Percentiles rank a stretch among this genome's conserved stretches.
phyloP scores from a whole-genome alignment of 78 protist genomes.

The Capsaspora owczarzaki region DNA sequence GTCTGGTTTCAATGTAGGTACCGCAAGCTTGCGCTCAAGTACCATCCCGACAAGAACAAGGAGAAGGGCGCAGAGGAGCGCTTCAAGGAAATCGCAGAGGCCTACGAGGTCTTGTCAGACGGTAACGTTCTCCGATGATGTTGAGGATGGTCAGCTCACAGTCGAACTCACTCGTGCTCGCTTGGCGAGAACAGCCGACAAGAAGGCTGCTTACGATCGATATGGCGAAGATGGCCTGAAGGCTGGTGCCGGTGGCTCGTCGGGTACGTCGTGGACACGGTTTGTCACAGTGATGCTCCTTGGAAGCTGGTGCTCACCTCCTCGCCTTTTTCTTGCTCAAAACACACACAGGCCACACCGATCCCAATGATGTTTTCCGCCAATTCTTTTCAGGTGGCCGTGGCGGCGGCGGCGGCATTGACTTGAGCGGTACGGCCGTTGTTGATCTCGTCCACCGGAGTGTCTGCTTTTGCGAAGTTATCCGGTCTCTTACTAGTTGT shows the following conservation, averaged over 20 bases:
- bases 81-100: slow-evolving; percentile 28
- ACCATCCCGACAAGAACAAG: slow-evolving; percentile 28
- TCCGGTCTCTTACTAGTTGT: too few relatives aligned
- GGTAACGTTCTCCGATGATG: too few relatives aligned
- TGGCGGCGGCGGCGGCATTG: not conserved
- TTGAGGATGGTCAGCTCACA: not conserved
- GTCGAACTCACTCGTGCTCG: not conserved
- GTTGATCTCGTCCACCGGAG: too few relatives aligned
- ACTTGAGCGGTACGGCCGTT: not conserved
- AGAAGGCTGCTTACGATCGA: slow-evolving; percentile 22
- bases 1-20: not conserved
- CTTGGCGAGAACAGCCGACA: not conserved
- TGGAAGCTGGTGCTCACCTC: not conserved
- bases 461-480: too few relatives aligned
- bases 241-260: not conserved
- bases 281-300: not conserved
- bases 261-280: not conserved
- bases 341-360: too few relatives aligned
- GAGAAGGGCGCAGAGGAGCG: not conserved
- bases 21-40: slow-evolving; percentile 5
- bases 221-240: slow-evolving; percentile 37
- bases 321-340: too few relatives aligned
- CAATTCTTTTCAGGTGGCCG: not conserved
- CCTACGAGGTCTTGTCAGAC: slow-evolving; percentile 32
- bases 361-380: not conserved